Evolutionary conservation across 2,329 filamentous ascomycete species (phyloP).

Genomic region (Verruconis gallopava): DNA sequence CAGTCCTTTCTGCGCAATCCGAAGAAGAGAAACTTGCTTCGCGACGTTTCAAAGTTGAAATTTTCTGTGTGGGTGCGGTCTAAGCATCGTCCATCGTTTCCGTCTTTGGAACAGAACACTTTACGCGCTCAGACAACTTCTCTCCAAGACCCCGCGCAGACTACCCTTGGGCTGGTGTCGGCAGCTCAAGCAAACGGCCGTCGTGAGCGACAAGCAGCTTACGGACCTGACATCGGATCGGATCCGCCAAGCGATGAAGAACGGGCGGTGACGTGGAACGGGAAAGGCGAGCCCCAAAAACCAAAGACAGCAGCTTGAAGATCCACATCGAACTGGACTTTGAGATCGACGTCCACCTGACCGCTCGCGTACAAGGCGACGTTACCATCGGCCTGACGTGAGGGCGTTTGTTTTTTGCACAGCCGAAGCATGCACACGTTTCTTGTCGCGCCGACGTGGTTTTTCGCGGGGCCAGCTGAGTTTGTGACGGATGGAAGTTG

Average conservation of each 20-base stretch:
- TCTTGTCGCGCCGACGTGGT: not conserved
- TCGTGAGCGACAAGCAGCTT: not conserved
- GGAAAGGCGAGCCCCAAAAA: not conserved
- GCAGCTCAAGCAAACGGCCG: not conserved
- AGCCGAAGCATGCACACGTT: not conserved
- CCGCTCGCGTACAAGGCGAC: conserved; percentile 21
- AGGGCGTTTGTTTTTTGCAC: not conserved
- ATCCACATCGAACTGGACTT: conserved; percentile 31
- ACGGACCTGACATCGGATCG: not conserved
- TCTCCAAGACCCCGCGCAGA: not conserved
- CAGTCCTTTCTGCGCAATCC: no score
- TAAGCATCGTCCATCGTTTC: no score
- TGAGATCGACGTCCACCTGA: conserved; percentile 20
- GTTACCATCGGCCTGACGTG: conserved; percentile 21
- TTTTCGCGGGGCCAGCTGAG: not conserved
- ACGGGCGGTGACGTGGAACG: not conserved
- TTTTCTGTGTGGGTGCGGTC: no score
- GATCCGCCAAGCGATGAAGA: not conserved
- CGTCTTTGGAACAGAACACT: no score
- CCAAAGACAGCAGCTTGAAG: conserved; percentile 27
- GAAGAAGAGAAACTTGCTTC: no score
- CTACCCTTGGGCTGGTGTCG: not conserved
- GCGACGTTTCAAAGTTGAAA: no score
- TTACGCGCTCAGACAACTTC: no score
- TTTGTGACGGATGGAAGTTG: not conserved